Conservation (phyloP, 2,329 filamentous ascomycete genomes). For the Tolypocladium album region DNA sequence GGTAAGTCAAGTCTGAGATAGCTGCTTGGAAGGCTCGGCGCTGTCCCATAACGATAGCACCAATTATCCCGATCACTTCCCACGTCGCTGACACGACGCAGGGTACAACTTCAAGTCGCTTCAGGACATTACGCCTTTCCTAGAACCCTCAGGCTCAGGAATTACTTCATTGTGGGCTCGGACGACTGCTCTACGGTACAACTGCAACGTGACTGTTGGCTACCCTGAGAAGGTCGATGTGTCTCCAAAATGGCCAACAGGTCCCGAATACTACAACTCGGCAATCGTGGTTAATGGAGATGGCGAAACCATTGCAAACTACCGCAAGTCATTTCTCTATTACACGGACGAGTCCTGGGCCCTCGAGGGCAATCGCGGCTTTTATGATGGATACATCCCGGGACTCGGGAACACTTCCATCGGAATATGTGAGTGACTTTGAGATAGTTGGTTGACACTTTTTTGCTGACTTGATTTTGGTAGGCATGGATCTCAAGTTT, state of each 20-base stretch:
- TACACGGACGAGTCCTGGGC: slow-evolving; percentile 53
- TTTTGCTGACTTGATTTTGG: background rate
- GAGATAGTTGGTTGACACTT: background rate
- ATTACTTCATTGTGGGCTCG: slow-evolving; percentile 63
- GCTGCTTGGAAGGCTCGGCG: background rate
- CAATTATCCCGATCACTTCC: background rate
- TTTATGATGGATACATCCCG: slow-evolving; percentile 32
- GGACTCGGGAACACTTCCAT: slow-evolving; percentile 42
- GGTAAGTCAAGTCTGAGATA: slow-evolving; percentile 32
- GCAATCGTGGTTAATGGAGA: slow-evolving; percentile 43
- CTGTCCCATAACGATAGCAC: background rate
- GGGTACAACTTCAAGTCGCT: slow-evolving; percentile 72
- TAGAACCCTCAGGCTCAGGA: slow-evolving; percentile 56
- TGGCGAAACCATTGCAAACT: slow-evolving; percentile 50
- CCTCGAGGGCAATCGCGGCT: slow-evolving; percentile 39
- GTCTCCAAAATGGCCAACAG: slow-evolving; percentile 34
- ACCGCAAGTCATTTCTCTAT: slow-evolving; percentile 49
- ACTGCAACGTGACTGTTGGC: slow-evolving; percentile 59
- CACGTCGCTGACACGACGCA: slow-evolving; percentile 12
- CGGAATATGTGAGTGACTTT: slow-evolving; percentile 38
- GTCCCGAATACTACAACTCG: slow-evolving; percentile 44
- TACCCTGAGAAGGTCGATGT: slow-evolving; percentile 62
- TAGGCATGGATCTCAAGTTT: slow-evolving; percentile 50
- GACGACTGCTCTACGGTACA: slow-evolving; percentile 51
- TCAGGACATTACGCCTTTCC: slow-evolving; percentile 53